Conservation (phyloP, 345 rosid genomes). For the Eucalyptus urophylla region DNA sequence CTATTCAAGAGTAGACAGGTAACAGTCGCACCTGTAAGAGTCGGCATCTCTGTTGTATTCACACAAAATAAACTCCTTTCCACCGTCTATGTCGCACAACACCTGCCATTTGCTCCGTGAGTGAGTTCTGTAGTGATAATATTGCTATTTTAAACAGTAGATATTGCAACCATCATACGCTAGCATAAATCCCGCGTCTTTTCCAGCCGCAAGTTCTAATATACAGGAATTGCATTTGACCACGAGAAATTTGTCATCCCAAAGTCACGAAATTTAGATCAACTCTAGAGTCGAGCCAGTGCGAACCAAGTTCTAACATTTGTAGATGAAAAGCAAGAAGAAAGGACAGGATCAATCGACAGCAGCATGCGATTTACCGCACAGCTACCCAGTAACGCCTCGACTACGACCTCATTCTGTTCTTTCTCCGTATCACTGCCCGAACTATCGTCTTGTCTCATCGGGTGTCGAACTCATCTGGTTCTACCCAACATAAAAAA, state of each 20-base stretch:
- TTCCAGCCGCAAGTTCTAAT: background rate
- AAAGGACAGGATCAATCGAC: background rate
- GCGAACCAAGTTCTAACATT: background rate
- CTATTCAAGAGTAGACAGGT: background rate
- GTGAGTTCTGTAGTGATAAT: background rate
- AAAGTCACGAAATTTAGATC: background rate
- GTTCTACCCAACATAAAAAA: background rate
- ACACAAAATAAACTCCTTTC: conserved; percentile 83
- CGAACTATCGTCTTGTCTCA: background rate
- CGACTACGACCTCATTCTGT: fast-evolving
- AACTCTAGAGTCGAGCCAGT: background rate
- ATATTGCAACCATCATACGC: background rate
- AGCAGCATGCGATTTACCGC: background rate
- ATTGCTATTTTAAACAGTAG: background rate
- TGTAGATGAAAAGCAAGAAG: background rate
- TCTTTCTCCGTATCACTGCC: background rate
- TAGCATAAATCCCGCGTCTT: background rate
- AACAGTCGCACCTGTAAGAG: conserved; percentile 50
- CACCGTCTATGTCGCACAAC: conserved; percentile 47
- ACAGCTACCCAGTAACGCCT: background rate
- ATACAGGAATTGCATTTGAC: background rate
- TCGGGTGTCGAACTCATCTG: background rate
- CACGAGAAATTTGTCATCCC: background rate
- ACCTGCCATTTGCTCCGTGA: conserved; percentile 27
- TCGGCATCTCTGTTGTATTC: conserved; percentile 99